Evolutionary conservation across 148 eudicot genomes (phyloP).

Genomic region (Gaultheria prostrata): DNA sequence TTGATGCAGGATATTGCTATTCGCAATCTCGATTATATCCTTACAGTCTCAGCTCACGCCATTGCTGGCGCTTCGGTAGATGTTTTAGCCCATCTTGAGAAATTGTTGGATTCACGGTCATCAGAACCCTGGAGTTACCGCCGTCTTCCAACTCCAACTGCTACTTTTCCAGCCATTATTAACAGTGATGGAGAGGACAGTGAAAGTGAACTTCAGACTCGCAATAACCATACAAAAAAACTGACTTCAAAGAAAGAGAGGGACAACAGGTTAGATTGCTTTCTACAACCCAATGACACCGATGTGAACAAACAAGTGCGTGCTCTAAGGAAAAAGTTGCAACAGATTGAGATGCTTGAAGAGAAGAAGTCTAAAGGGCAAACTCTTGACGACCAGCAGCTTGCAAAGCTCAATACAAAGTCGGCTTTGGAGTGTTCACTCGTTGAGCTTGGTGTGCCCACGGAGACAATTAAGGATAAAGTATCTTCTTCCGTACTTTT

Average conservation of each 20-base stretch:
- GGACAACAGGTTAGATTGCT: conserved; percentile 47
- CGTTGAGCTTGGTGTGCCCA: conserved; percentile 73
- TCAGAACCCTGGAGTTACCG: conserved; percentile 93
- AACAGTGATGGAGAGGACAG: conserved; percentile 80
- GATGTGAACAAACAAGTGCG: conserved; percentile 61
- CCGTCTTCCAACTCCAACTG: conserved; percentile 89
- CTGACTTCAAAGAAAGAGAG: conserved; percentile 31
- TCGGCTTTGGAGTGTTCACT: conserved; percentile 63
- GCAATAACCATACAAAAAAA: conserved; percentile 36
- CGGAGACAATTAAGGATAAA: conserved; percentile 36
- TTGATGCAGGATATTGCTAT: conserved; percentile 73
- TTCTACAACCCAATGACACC: conserved; percentile 43
- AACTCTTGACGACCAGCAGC: conserved; percentile 83
- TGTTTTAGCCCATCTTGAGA: conserved; percentile 75
- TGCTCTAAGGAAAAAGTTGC: conserved; percentile 77
- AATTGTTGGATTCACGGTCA: conserved; percentile 61
- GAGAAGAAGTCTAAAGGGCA: conserved; percentile 71
- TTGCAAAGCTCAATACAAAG: conserved; percentile 74
- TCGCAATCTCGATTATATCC: conserved; percentile 83
- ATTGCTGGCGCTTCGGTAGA: conserved; percentile 66
- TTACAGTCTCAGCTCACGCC: conserved; percentile 59
- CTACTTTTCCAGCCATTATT: conserved; percentile 81
- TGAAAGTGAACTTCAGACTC: conserved; percentile 55
- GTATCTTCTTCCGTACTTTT: conserved; percentile 30
- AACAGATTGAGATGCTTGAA: conserved; percentile 97